Conservation (phyloP, 805 yeast species). For the Wickerhamiella galacta region DNA sequence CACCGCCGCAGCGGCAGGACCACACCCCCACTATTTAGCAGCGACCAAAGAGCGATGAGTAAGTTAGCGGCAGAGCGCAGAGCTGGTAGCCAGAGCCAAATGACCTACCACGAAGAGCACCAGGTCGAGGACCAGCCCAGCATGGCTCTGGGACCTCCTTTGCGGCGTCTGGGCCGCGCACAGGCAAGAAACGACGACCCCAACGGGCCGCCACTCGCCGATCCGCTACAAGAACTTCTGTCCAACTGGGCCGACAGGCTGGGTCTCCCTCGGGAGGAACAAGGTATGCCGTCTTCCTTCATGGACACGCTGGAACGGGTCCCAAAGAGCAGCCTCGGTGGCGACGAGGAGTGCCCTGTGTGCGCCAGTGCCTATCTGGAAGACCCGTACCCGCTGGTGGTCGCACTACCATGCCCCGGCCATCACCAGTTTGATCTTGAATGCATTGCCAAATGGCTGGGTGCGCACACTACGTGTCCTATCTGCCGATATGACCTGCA, state of each 20-base stretch:
- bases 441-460: conserved; percentile 82
- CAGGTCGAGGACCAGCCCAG: conserved; percentile 1
- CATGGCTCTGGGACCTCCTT: too few relatives aligned
- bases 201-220: neutral
- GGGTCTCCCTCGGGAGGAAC: conserved; percentile 1
- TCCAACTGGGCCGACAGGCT: conserved; percentile 1
- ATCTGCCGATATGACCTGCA: conserved; percentile 63
- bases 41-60: too few relatives aligned
- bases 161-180: too few relatives aligned
- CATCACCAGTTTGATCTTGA: conserved; percentile 74
- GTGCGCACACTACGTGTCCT: conserved; percentile 48
- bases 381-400: conserved; percentile 67
- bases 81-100: too few relatives aligned
- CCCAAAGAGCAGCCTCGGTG: conserved; percentile 26
- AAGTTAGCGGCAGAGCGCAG: too few relatives aligned
- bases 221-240: neutral
- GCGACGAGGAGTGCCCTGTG: conserved; percentile 59
- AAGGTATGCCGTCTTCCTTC: conserved; percentile 51
- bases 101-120: conserved; percentile 10
- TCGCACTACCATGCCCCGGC: conserved; percentile 48
- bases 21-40: too few relatives aligned
- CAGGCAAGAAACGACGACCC: neutral
- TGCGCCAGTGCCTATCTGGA: conserved; percentile 59
- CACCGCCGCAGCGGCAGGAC: too few relatives aligned
- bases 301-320: conserved; percentile 68